Evolutionary conservation across 805 yeast species (phyloP).

Genomic region (Candida lessepsii): DNA sequence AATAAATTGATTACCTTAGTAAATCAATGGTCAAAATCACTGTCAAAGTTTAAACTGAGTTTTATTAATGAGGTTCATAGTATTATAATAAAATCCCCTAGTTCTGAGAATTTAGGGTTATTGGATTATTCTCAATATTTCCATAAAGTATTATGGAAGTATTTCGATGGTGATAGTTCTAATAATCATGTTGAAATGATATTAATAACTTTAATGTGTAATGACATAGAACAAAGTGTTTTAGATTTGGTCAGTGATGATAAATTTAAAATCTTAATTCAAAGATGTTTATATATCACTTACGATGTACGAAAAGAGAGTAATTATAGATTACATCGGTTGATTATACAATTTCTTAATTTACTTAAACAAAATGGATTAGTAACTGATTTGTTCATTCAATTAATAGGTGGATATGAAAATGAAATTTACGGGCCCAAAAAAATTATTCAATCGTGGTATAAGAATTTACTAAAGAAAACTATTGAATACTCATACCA

Average conservation of each 20-base stretch:
- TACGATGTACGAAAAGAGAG: constrained; percentile 7
- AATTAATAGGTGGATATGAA: not conserved
- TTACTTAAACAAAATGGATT: not conserved
- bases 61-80: constrained; percentile 6
- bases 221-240: constrained; percentile 1
- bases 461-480: constrained; percentile 7
- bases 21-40: constrained; percentile 1
- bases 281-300: constrained; percentile 17
- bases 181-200: constrained; percentile 40
- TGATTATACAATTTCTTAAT: constrained; percentile 5
- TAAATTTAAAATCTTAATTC: constrained; percentile 18
- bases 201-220: constrained; percentile 18
- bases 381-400: not conserved
- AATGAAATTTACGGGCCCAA: constrained; percentile 6
- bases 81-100: not conserved
- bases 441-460: constrained; percentile 11
- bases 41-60: constrained; percentile 1
- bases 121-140: not conserved
- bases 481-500: constrained; percentile 10
- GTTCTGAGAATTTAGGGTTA: not conserved
- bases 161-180: constrained; percentile 39
- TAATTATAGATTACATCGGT: constrained; percentile 9
- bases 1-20: not conserved
- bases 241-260: constrained; percentile 18
- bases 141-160: constrained; percentile 13